Base-by-base conservation (phyloP, 768 basidiomycete genomes). In the Leccinum variicolor region DNA sequence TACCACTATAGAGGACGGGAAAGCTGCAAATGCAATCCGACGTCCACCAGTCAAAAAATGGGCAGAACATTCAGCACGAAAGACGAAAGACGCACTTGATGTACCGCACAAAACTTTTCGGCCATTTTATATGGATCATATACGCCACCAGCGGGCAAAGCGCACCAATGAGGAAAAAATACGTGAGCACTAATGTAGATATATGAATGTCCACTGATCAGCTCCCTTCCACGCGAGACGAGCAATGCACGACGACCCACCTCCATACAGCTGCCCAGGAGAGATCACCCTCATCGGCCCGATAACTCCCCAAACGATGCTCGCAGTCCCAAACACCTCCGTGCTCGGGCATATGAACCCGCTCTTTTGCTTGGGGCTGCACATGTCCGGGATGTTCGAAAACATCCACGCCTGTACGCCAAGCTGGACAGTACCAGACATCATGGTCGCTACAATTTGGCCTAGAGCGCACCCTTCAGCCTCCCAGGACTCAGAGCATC, bases 281-380 rank as follows among this genome's bases (percentile, higher is more conserved):
- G 83, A 87, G 77, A 89, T 92, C 66, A 85, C 79, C n/a, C 83
- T 78, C 31, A 73, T 75, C 6, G 91, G 91, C 1, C 91, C 90
- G 55, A 94, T 89, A 59, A 90, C 87, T 59, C 92, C 89, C 86
- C 85, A 91, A 61, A 92, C 81, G 60, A 93, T 81, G 57, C 83
- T 84, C 21, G 90, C 90, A 3, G 88, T 89, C 36, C 87, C 89
- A 69, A 92, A 92, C 8, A 90, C 86, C 58, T 84, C 76, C 6
- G 86, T 87, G 13, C 57, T 70, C 0, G 89, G 88, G 69, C 90
- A 92, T 54, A 82, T 86, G 71, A 90, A 91, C 19, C 82, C 81
- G 63, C 85, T 6, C 19, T 61, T 62, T 29, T 74, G 71, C 11
- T 60, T 64, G 7, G 58, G 51, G 9, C 62, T 59, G 72, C 75